Base-by-base conservation (phyloP, 1,284 basidiomycete genomes). In the Singerocomus inundabilis region DNA sequence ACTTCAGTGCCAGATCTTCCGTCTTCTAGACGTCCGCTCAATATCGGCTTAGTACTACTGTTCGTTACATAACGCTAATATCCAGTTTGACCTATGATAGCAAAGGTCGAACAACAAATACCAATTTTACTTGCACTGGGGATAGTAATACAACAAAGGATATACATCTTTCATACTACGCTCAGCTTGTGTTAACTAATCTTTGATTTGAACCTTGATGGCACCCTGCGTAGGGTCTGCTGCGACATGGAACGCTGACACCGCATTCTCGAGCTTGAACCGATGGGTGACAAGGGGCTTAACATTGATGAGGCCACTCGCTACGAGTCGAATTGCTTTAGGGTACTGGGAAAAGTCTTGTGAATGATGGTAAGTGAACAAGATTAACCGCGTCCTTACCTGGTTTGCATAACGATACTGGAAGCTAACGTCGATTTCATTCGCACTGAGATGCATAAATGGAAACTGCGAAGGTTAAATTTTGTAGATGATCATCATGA, bases 241-340 rank as follows among this genome's bases (percentile, higher is more conserved):
- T 10, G 87, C 84, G 32, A 85, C 78, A 59, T 91, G 80, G 73
- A 93, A 93, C 3, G 91, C 91, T 46, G 83, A 72, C 29, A 90
- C 76, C 1, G 90, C 90, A 44, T 88, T 77, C 58, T 86, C 84
- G 21, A 93, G 74, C n/a, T 77, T 61, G 71, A 91, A 93, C 26
- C 85, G 77, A 60, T 91, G 88, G n/a, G 91, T 92, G 16, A 93
- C 90, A 9, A 93, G 76, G 42, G 87, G 86, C 63, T 89, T 88
- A 59, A 93, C 67, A 62, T 91, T 72, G 63, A 92, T 84, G 43
- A 91, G 70, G 15, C 88, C 85, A 25, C 78, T 78, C 36, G 82
- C 76, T 16, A 93, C 79, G 24, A 93, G 80, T 12, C 89, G 79
- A 59, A 93, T 85, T 3, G 90, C 90, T 64, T 88, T 88, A 16